Evolutionary conservation across 768 basidiomycete species (phyloP).

Genomic region (Heimioporus sp.): DNA sequence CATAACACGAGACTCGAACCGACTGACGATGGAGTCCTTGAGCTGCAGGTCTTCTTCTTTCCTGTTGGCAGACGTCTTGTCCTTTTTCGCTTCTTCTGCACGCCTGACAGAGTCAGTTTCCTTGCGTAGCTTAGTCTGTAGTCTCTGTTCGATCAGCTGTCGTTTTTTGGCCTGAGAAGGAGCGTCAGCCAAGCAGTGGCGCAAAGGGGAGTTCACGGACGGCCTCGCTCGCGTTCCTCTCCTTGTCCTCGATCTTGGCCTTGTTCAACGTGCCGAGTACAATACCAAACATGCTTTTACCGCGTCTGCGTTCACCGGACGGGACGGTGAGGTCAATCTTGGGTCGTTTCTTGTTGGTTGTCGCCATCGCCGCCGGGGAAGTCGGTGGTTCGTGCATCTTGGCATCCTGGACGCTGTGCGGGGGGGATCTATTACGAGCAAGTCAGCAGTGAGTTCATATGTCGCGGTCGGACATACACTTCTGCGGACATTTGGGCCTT

Average conservation of each 20-base stretch:
- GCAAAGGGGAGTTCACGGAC: slow-evolving; percentile 37
- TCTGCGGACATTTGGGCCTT: slow-evolving; percentile 47
- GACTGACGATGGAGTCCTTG: slow-evolving; percentile 75
- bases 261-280: slow-evolving; percentile 81
- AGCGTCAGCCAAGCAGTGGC: slow-evolving; percentile 5
- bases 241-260: slow-evolving; percentile 84
- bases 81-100: slow-evolving; percentile 84
- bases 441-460: neutral
- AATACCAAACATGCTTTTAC: slow-evolving; percentile 86
- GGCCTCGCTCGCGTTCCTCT: slow-evolving; percentile 82
- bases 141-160: slow-evolving; percentile 77
- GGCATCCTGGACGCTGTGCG: slow-evolving; percentile 32
- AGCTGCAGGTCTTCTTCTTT: slow-evolving; percentile 82
- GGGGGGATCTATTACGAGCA: slow-evolving; percentile 17
- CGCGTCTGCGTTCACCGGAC: slow-evolving; percentile 71
- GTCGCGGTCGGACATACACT: slow-evolving; percentile 39
- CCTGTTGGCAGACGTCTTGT: slow-evolving; percentile 70
- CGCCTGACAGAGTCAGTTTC: slow-evolving; percentile 85
- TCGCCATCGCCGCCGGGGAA: slow-evolving; percentile 44
- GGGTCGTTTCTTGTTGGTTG: slow-evolving; percentile 61
- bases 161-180: slow-evolving; percentile 74
- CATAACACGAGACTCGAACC: neutral
- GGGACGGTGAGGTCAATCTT: slow-evolving; percentile 61
- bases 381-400: slow-evolving; percentile 41
- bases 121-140: slow-evolving; percentile 81